Percentiles rank a stretch among this genome's conserved stretches.
These are phyloP conservation scores for Coniochaeta sp. DNA, from an alignment of 2,329 filamentous ascomycete genomes.

Conservation along the genomic window DNA sequence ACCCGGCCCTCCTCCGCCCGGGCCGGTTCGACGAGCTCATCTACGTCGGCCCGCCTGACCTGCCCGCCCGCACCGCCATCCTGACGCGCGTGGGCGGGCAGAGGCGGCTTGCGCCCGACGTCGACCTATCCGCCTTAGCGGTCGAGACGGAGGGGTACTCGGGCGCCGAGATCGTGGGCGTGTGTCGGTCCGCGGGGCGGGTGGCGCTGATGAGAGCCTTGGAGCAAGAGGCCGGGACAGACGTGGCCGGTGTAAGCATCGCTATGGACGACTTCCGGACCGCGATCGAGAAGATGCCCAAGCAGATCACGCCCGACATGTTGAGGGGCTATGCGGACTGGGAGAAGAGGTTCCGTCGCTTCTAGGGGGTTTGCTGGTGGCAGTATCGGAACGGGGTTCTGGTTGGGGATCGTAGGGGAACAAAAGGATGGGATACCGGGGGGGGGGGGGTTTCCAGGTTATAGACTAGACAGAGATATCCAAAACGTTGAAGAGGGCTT, in stretches of 20 bases:
- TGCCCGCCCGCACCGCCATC: slow-evolving; percentile 67
- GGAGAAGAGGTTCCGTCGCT: slow-evolving; percentile 12
- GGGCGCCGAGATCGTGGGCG: slow-evolving; percentile 68
- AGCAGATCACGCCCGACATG: slow-evolving; percentile 28
- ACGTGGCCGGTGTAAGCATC: slow-evolving; percentile 23
- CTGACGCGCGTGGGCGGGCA: slow-evolving; percentile 59
- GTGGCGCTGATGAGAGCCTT: slow-evolving; percentile 30
- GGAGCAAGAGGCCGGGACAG: slow-evolving; percentile 7
- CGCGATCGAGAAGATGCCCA: slow-evolving; percentile 22
- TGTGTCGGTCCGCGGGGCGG: slow-evolving; percentile 38
- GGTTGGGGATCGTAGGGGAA: too few species aligned
- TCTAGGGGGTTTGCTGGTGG: not conserved
- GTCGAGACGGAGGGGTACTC: slow-evolving; percentile 67
- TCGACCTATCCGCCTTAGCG: slow-evolving; percentile 60
- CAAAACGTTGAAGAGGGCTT: not conserved
- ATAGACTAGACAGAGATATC: not conserved
- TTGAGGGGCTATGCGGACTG: slow-evolving; percentile 27
- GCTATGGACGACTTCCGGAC: slow-evolving; percentile 22
- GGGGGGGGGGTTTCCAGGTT: not conserved
- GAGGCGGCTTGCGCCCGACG: slow-evolving; percentile 51
- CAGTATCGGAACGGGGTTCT: too few species aligned
- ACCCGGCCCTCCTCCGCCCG: slow-evolving; percentile 77
- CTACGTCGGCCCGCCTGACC: slow-evolving; percentile 77
- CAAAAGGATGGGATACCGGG: too few species aligned
- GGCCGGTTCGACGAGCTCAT: slow-evolving; percentile 80